phyloP scores from a whole-genome alignment of 2,329 filamentous ascomycete species.

The Alternaria conjuncta region DNA sequence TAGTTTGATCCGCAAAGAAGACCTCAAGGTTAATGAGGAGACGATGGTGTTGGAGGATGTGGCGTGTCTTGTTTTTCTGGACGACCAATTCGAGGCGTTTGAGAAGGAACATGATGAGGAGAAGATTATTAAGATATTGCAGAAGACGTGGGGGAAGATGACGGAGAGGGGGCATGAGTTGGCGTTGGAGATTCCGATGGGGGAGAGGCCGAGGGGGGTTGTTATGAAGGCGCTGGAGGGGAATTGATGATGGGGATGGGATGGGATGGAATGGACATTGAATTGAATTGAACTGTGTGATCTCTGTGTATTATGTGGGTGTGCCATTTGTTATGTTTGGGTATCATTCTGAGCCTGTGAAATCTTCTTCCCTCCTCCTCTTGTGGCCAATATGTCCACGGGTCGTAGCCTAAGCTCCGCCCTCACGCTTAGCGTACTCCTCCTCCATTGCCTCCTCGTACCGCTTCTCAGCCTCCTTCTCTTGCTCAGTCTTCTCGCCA shows the following conservation, averaged over 20 bases:
- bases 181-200: slow-evolving; percentile 45
- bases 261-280: neutral
- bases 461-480: slow-evolving; percentile 42
- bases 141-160: slow-evolving; percentile 53
- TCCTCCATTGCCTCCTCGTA: slow-evolving; percentile 50
- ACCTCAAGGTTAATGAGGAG: slow-evolving; percentile 68
- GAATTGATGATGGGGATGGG: slow-evolving; percentile 1
- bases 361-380: neutral
- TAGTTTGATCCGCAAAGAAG: slow-evolving; percentile 79
- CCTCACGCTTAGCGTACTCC: slow-evolving; percentile 50
- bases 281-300: too few relatives aligned
- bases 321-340: neutral
- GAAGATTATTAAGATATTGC: slow-evolving; percentile 67
- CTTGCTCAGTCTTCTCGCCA: slow-evolving; percentile 37
- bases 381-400: neutral
- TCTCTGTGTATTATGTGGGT: neutral
- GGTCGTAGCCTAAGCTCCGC: slow-evolving; percentile 37
- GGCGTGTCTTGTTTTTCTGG: slow-evolving; percentile 84
- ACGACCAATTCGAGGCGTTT: slow-evolving; percentile 85
- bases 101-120: slow-evolving; percentile 75
- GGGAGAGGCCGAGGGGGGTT: slow-evolving; percentile 35
- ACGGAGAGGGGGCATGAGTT: slow-evolving; percentile 41
- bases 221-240: slow-evolving; percentile 43
- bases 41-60: slow-evolving; percentile 83
- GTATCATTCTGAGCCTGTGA: neutral